Evolutionary conservation across 179 eudicot genomes (phyloP).

Genomic region (Sideroxylon spinosum): DNA sequence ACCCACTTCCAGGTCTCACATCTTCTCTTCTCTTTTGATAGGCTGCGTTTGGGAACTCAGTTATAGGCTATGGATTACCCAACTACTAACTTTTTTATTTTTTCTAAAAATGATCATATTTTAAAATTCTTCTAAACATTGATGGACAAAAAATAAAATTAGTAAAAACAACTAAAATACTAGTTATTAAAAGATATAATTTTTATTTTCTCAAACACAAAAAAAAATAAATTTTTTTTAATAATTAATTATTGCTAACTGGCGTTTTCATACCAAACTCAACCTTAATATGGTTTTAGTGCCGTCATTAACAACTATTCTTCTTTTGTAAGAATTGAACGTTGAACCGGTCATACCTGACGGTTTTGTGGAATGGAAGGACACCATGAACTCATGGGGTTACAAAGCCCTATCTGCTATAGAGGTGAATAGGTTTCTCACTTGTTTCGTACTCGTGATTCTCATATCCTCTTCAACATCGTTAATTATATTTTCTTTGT

Average conservation of each 20-base stretch:
- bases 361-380: conserved; percentile 87
- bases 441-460: conserved; percentile 6
- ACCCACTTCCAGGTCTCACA: conserved; percentile 66
- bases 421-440: conserved; percentile 38
- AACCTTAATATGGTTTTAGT: neutral
- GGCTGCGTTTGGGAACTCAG: no score
- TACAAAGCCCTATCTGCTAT: conserved; percentile 74
- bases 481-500: neutral
- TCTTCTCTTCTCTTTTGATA: conserved; percentile 2
- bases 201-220: no score
- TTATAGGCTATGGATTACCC: no score
- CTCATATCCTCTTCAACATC: neutral
- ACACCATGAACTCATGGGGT: conserved; percentile 93
- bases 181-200: no score
- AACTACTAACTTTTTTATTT: no score
- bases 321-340: conserved; percentile 58
- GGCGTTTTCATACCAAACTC: no score
- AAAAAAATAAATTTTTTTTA: no score
- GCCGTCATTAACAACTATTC: conserved; percentile 10
- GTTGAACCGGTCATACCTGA: conserved; percentile 93
- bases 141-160: no score
- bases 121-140: no score
- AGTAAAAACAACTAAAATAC: no score
- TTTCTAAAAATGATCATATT: no score
- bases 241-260: no score